Base-by-base conservation (phyloP, 2,329 filamentous ascomycete species). In the Neofusicoccum umdonicola region DNA sequence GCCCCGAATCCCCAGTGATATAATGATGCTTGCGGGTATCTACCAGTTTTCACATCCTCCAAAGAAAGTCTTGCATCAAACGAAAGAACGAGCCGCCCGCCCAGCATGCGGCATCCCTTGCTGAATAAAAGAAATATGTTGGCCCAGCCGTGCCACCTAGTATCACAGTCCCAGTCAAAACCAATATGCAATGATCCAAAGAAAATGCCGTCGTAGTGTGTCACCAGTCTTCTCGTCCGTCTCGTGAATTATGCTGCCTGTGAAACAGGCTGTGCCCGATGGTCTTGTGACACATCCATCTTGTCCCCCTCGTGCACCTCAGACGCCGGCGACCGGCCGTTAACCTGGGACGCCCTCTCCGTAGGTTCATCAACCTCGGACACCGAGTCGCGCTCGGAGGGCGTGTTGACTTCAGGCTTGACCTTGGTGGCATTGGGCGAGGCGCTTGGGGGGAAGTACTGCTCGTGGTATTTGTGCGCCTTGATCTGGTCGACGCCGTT, bases 401-500 rank as follows among this genome's bases (percentile, higher is more conserved):
- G 61, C 5, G 48, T 45, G 48, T 44, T 45, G 7, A 63, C 31
- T 19, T 63, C 61, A 9, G 61, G 61, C 27, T 63, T 63, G 39
- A 63, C 39, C 61, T 51, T 63, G 37, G 60, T 19, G 19, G 15
- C 61, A 2, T 45, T 48, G 48, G 45, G 45, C 8, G 54, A 56
- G 31, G 58, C 42, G 22, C 52, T 39, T 5, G 50, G 35, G 4
- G 62, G 64, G 61, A 66, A 67, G 62, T 60, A 66, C 9, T 67
- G 66, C 17, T 67, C 62, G 19, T 63, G 56, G 42, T 47, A 64
- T 27, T 66, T 62, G n/a, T 58, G 48, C 7, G 47, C 42, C 19
- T 42, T 50, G n/a, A 45, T 41, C 45, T 72, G 71, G 9, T 77
- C 72, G 0, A 78, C 47, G 13, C 76, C 76, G 6, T 70, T 67